Evolutionary conservation across 345 rosid species (phyloP).

Genomic region (Cardamine chenopodiifolia): DNA sequence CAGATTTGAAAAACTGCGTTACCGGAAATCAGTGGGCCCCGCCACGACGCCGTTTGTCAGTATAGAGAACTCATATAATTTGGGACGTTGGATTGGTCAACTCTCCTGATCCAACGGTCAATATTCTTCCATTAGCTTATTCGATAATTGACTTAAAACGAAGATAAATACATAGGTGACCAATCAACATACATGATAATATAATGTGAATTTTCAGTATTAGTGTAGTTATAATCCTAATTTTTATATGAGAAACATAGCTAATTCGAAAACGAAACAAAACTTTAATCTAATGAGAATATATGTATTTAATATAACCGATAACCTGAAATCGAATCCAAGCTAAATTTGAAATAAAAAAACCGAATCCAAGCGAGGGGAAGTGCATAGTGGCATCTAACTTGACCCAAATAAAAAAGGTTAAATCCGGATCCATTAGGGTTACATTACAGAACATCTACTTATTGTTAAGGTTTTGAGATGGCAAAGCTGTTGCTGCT

Average conservation of each 20-base stretch:
- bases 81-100: constrained; percentile 31
- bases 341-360: background rate
- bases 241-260: background rate
- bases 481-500: background rate
- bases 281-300: background rate
- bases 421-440: background rate
- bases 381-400: background rate
- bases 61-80: background rate
- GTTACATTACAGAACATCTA: background rate
- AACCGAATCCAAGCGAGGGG: background rate
- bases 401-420: background rate
- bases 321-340: background rate
- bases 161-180: background rate
- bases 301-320: background rate
- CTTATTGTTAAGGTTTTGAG: background rate
- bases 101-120: constrained; percentile 26
- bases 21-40: constrained; percentile 36
- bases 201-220: background rate
- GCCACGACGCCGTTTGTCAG: constrained; percentile 37
- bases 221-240: background rate
- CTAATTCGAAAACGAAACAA: background rate
- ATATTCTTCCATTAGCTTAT: background rate
- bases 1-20: constrained; percentile 25
- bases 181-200: background rate
- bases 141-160: constrained; percentile 5